phyloP scores from a whole-genome alignment of 805 yeast species.

The Candida pini region DNA sequence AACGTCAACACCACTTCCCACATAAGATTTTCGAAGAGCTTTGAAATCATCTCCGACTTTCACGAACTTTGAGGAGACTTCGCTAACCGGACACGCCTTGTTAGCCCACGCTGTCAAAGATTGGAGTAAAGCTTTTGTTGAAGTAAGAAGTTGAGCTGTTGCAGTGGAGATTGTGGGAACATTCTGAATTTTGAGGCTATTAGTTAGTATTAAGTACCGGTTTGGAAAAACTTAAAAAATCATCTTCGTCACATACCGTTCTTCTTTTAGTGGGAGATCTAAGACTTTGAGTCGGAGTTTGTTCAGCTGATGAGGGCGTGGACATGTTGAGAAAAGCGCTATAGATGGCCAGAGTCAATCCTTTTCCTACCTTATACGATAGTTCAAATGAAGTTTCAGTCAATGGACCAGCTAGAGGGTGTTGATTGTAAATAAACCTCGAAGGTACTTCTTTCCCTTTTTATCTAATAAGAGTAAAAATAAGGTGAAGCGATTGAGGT shows the following conservation, averaged over 20 bases:
- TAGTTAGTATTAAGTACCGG: conserved; percentile 2
- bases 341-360: too few species aligned
- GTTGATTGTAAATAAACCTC: too few species aligned
- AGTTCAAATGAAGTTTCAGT: too few species aligned
- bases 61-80: conserved; percentile 87
- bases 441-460: too few species aligned
- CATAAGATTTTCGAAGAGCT: conserved; percentile 74
- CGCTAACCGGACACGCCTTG: conserved; percentile 69
- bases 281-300: not conserved
- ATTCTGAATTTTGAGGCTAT: conserved; percentile 50
- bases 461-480: too few species aligned
- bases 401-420: too few species aligned
- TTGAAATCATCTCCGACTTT: conserved; percentile 91
- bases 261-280: conserved; percentile 1
- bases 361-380: too few species aligned
- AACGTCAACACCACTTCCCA: conserved; percentile 72
- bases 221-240: not conserved
- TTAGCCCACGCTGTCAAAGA: conserved; percentile 87
- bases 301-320: conserved; percentile 6
- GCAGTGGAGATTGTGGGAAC: conserved; percentile 58
- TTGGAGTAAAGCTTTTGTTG: conserved; percentile 85
- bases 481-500: too few species aligned
- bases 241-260: not conserved
- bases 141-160: conserved; percentile 53
- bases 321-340: conserved; percentile 6